Evolutionary conservation across 345 rosid species (phyloP), one percentile per base, ranked within the genome.

Genomic region (Euphorbia peplus): DNA sequence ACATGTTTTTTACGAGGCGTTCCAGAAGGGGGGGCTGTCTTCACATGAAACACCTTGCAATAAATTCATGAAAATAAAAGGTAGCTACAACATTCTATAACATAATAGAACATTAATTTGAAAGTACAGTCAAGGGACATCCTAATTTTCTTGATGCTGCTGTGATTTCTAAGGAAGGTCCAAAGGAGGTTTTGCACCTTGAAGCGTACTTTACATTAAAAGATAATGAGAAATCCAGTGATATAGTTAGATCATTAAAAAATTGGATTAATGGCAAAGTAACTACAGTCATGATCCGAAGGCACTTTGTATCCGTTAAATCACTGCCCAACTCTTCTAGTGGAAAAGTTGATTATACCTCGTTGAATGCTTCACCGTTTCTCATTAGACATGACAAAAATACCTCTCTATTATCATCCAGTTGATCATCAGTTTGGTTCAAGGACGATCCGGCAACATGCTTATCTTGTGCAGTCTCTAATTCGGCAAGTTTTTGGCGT

Each of bases 331-430:
- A 73, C 77, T 82, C 93, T 79, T 77, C 83, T 24, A 85, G 83
- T 83, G 96, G 99, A 75, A 95, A 95, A 84, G 82, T 88, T 78
- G 90, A 95, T 80, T 87, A 89, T 85, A 74, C 82, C 65, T 77
- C 68, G 30, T 81, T 95, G 69, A 81, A 71, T 56, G 67, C 78
- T 66, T 73, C 83, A 59, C 63, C 69, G 28, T 68, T 64, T 74
- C 65, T 48, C 48, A 44, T 24, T 42, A 59, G 39, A 16, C 76
- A 53, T 67, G 73, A 71, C 65, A 63, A 76, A 62, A 78, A 79
- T n/a, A n/a, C n/a, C n/a, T n/a, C n/a, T n/a, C n/a, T n/a, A n/a
- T n/a, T n/a, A n/a, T n/a, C n/a, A n/a, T n/a, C n/a, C n/a, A n/a
- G n/a, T n/a, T n/a, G 37, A 32, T 32, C 37, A 32, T 32, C 37